These are phyloP conservation scores for Penicillium coprophilum DNA, from an alignment of 495 filamentous ascomycete genomes.

Conservation along the genomic window DNA sequence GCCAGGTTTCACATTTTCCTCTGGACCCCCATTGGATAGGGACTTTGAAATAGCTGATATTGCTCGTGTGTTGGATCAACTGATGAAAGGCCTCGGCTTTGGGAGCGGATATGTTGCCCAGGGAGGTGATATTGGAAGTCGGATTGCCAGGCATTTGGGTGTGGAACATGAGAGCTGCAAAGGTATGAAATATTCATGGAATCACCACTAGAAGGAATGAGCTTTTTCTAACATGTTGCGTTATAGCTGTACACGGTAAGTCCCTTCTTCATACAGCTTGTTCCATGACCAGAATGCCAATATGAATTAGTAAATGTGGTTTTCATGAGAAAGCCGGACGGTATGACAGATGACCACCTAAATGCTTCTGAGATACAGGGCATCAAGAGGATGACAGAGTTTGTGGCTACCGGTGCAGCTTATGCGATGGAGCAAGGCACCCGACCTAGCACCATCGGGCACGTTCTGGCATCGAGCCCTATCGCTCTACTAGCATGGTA, in stretches of 20 bases:
- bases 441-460: conserved; percentile 59
- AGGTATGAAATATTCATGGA: conserved; percentile 27
- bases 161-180: conserved; percentile 44
- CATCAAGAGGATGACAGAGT: conserved; percentile 33
- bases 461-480: conserved; percentile 56
- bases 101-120: conserved; percentile 60
- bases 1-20: conserved; percentile 63
- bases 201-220: not conserved
- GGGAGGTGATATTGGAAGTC: conserved; percentile 66
- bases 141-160: conserved; percentile 46
- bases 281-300: conserved; percentile 2
- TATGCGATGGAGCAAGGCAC: conserved; percentile 62
- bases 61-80: conserved; percentile 50
- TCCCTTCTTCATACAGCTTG: not conserved
- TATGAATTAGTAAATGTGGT: conserved; percentile 32
- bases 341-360: conserved; percentile 50
- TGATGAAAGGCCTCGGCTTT: conserved; percentile 63
- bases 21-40: conserved; percentile 46
- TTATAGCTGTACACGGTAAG: conserved; percentile 38
- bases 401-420: conserved; percentile 41
- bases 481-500: conserved; percentile 66
- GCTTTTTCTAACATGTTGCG: conserved; percentile 5
- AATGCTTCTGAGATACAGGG: conserved; percentile 37
- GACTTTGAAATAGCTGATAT: conserved; percentile 46
- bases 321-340: conserved; percentile 56